A percentile compares a stretch with the other conserved stretches of the same genome.
Conservation (phyloP, 257 asterid genomes). For the Striga asiatica region DNA sequence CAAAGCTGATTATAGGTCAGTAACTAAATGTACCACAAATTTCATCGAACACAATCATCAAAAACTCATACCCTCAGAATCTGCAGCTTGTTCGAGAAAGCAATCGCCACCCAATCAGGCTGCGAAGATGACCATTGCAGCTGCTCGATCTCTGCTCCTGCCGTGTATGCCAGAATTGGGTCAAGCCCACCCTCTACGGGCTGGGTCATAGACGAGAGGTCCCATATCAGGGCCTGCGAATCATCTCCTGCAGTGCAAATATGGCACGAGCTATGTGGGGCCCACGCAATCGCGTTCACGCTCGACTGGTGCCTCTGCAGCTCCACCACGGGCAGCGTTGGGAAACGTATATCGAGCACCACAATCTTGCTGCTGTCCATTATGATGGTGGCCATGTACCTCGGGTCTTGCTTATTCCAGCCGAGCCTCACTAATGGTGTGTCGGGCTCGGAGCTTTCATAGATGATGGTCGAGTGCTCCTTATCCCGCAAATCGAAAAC, state of each 20-base stretch:
- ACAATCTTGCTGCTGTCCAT: slow-evolving; percentile 93
- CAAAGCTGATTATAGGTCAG: slow-evolving; percentile 23
- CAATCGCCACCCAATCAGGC: slow-evolving; percentile 98
- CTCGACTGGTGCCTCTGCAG: slow-evolving; percentile 93
- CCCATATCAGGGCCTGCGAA: slow-evolving; percentile 97
- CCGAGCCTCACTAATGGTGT: slow-evolving; percentile 89
- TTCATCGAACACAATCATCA: slow-evolving; percentile 22
- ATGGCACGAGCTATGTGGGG: slow-evolving; percentile 97
- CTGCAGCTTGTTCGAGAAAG: slow-evolving; percentile 92
- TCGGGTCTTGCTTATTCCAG: slow-evolving; percentile 95
- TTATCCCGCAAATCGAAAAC: slow-evolving; percentile 90
- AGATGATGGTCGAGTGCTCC: slow-evolving; percentile 92
- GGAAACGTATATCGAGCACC: slow-evolving; percentile 83
- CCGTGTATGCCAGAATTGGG: slow-evolving; percentile 91
- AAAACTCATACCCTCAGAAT: slow-evolving; percentile 79
- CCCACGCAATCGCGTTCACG: slow-evolving; percentile 97
- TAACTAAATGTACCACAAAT: slow-evolving; percentile 23
- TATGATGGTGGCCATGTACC: slow-evolving; percentile 96
- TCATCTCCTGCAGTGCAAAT: slow-evolving; percentile 97
- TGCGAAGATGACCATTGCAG: slow-evolving; percentile 96
- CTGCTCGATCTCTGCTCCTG: slow-evolving; percentile 95
- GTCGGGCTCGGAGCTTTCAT: slow-evolving; percentile 93
- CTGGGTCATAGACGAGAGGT: slow-evolving; percentile 85
- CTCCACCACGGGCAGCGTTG: slow-evolving; percentile 88
- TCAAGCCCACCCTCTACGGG: slow-evolving; percentile 93